Evolutionary conservation across 2,329 filamentous ascomycete species (phyloP), one percentile per base, ranked within the genome.

Genomic region (Ophiostoma himal-ulmi): DNA sequence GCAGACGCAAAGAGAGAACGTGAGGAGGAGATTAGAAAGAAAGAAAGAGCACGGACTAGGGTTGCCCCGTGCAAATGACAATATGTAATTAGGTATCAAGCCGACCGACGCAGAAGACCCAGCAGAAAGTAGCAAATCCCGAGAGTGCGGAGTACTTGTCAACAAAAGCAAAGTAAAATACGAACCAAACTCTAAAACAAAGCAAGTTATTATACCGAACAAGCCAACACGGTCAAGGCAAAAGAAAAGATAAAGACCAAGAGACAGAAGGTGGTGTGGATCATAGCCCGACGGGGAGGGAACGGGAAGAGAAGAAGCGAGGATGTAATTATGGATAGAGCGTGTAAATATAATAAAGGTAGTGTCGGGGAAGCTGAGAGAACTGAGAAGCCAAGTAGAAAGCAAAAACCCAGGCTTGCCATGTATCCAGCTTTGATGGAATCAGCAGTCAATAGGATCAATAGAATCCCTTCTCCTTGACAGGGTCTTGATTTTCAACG

Each of bases 301-400:
- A 64, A 13, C 30, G 30, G 60, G 60, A 36, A 64, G 34, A 64
- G 14, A 37, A 64, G 60, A 64, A 36, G 60, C 60, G 60, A 64
- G 52, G 20, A 64, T 64, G 30, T 34, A 64, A 64, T 36, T 36
- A 64, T 64, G 30, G 60, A 20, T 57, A 57, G 52, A 57, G n/a
- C 60, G 60, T 64, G 60, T 64, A 64, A 64, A 64, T 64, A 34
- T 64, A 64, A 64, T 37, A 62, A 64, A 30, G 30, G 57, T 14
- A 48, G 44, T 20, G 14, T 48, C 44, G 44, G 14, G 44, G 4
- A 30, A 20, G 44, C 44, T 30, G 30, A 48, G 17, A 48, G 1
- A 44, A 5, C 2, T 48, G 44, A 48, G 44, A 44, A n/a, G 44
- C 44, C 44, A 48, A 48, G 37, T 11, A 8, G 44, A 48, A 20